These are phyloP conservation scores for Arachis hypogaea DNA, from an alignment of 306 rosid genomes.

Conservation along the genomic window DNA sequence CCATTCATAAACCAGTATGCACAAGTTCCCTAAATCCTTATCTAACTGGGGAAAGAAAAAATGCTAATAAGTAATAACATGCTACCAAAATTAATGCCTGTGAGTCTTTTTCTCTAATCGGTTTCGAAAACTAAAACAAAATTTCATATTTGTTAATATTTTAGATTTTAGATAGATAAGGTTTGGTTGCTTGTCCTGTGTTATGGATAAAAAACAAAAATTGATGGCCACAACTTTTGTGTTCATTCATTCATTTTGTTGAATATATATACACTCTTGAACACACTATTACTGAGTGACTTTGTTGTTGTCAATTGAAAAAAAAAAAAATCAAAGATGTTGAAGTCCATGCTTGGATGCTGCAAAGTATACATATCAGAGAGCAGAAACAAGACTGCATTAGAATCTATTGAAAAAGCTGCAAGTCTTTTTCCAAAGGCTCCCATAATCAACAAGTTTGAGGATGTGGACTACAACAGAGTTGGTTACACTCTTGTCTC, in stretches of 20 bases:
- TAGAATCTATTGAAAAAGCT: slow-evolving; percentile 73
- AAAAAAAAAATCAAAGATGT: slow-evolving; percentile 41
- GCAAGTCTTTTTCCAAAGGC: slow-evolving; percentile 64
- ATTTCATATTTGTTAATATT: not conserved
- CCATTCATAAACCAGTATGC: too few relatives aligned
- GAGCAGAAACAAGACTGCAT: slow-evolving; percentile 72
- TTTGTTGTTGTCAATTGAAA: slow-evolving; percentile 26
- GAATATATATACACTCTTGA: slow-evolving; percentile 14
- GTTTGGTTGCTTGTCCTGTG: slow-evolving; percentile 39
- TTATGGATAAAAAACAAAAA: slow-evolving; percentile 39
- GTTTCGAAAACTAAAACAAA: not conserved
- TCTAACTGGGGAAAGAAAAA: too few relatives aligned
- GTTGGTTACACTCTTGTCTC: slow-evolving; percentile 91
- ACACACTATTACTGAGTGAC: slow-evolving; percentile 36
- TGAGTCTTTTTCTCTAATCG: too few relatives aligned
- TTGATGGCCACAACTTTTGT: slow-evolving; percentile 11
- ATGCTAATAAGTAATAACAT: too few relatives aligned
- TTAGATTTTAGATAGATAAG: slow-evolving; percentile 36
- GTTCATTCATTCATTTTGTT: slow-evolving; percentile 2
- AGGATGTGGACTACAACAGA: slow-evolving; percentile 79
- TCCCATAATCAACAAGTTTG: slow-evolving; percentile 75
- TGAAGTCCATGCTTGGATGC: slow-evolving; percentile 70
- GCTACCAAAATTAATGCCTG: too few relatives aligned
- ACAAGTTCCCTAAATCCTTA: too few relatives aligned
- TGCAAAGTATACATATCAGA: slow-evolving; percentile 95